phyloP scores from a whole-genome alignment of 2,329 filamentous ascomycete species.

The Didymella sp. region DNA sequence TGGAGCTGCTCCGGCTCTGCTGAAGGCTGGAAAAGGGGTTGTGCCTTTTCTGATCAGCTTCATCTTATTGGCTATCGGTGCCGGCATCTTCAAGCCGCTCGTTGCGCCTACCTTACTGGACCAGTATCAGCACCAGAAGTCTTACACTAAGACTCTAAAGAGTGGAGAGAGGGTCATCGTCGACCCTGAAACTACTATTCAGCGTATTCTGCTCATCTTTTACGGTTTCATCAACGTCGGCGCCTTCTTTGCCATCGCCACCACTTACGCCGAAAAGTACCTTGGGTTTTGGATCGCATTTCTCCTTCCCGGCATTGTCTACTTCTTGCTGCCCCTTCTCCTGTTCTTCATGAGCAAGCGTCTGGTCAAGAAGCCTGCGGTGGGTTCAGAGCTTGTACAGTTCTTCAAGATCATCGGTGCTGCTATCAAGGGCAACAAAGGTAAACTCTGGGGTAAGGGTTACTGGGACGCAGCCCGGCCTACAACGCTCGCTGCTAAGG shows the following conservation, averaged over 20 bases:
- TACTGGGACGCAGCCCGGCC: slow-evolving; percentile 49
- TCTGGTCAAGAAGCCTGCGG: slow-evolving; percentile 42
- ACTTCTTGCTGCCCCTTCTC: slow-evolving; percentile 38
- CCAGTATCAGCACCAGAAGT: slow-evolving; percentile 53
- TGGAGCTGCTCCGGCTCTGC: slow-evolving; percentile 51
- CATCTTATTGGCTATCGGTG: slow-evolving; percentile 38
- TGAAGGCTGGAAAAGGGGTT: slow-evolving; percentile 47
- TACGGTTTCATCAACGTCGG: slow-evolving; percentile 32
- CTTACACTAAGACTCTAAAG: slow-evolving; percentile 53
- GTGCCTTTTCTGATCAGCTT: slow-evolving; percentile 52
- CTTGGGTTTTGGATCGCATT: slow-evolving; percentile 53
- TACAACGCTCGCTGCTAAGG: slow-evolving; percentile 21
- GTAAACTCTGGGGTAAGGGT: slow-evolving; percentile 43
- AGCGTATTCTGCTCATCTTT: slow-evolving; percentile 47
- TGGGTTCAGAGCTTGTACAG: slow-evolving; percentile 44
- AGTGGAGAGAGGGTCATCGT: slow-evolving; percentile 44
- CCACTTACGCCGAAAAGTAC: slow-evolving; percentile 52
- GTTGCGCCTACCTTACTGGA: slow-evolving; percentile 55
- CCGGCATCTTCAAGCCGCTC: slow-evolving; percentile 51
- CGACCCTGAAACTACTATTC: slow-evolving; percentile 56
- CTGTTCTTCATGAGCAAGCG: slow-evolving; percentile 44
- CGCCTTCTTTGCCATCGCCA: slow-evolving; percentile 19
- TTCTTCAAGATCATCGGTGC: slow-evolving; percentile 45
- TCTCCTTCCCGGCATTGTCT: slow-evolving; percentile 44
- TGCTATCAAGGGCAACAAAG: slow-evolving; percentile 46